A percentile compares a stretch with the other conserved stretches of the same genome.
Conservation (phyloP, 495 filamentous ascomycete species). For the Cercophora sp. region DNA sequence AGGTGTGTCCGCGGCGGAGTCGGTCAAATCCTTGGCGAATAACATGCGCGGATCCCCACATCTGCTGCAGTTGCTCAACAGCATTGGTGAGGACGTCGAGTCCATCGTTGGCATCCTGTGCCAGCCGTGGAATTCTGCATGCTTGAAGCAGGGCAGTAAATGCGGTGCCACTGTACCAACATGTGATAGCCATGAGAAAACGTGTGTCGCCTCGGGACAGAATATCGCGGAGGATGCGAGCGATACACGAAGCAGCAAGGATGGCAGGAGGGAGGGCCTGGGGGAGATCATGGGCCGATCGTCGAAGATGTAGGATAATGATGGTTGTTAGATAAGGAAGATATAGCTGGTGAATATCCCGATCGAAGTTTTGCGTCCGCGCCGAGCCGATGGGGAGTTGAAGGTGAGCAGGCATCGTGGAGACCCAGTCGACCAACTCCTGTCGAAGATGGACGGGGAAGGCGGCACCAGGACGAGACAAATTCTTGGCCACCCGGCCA, state of each 20-base stretch:
- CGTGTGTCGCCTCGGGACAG: constrained; percentile 31
- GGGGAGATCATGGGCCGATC: constrained; percentile 28
- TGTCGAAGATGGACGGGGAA: constrained; percentile 22
- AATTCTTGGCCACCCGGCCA: constrained; percentile 31
- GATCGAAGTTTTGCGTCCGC: constrained; percentile 28
- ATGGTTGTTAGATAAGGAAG: constrained; percentile 36
- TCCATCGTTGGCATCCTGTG: constrained; percentile 29
- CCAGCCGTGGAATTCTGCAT: constrained; percentile 23
- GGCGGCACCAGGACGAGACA: constrained; percentile 20
- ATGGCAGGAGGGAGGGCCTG: constrained; percentile 34
- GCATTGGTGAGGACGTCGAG: constrained; percentile 28
- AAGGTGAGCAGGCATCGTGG: constrained; percentile 28
- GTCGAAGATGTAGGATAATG: constrained; percentile 33
- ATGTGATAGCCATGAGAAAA: constrained; percentile 38
- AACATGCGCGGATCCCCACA: constrained; percentile 36
- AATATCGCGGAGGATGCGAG: constrained; percentile 32
- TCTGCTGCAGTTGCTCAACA: constrained; percentile 25
- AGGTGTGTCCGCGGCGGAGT: constrained; percentile 7
- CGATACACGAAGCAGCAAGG: constrained; percentile 34
- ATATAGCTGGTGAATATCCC: constrained; percentile 36
- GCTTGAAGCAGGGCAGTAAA: constrained; percentile 36
- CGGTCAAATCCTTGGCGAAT: constrained; percentile 32
- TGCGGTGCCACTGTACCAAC: constrained; percentile 37
- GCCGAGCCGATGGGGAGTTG: constrained; percentile 28
- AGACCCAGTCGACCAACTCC: constrained; percentile 31